Evolutionary conservation across 2,329 filamentous ascomycete genomes (phyloP).

Genomic region (Furcasterigmium furcatum): DNA sequence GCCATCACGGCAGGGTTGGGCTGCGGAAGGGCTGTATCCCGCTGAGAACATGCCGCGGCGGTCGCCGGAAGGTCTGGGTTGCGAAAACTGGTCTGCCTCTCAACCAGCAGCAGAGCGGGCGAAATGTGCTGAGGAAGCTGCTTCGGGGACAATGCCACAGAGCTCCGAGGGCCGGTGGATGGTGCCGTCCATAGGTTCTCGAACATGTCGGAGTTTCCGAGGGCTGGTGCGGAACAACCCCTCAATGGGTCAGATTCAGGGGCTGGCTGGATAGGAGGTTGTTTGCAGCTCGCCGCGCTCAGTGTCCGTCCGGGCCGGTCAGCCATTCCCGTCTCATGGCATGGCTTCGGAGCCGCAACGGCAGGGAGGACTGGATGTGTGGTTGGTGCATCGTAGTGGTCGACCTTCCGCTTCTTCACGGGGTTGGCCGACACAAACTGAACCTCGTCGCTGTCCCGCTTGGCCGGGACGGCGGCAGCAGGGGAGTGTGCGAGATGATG

Average conservation of each 20-base stretch:
- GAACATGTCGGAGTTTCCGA: conserved; percentile 27
- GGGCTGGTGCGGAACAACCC: conserved; percentile 27
- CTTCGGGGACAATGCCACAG: conserved; percentile 32
- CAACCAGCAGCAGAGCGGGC: not conserved
- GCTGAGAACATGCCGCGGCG: too few species aligned
- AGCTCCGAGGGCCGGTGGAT: conserved; percentile 15
- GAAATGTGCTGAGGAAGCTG: conserved; percentile 13
- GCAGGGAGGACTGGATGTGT: too few species aligned
- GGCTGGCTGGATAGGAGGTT: conserved; percentile 15
- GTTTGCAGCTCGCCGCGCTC: conserved; percentile 26
- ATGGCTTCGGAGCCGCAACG: too few species aligned
- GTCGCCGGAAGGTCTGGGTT: too few species aligned
- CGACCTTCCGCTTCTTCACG: conserved; percentile 29
- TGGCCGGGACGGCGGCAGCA: conserved; percentile 13
- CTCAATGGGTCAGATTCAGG: conserved; percentile 22
- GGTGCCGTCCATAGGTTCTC: conserved; percentile 10
- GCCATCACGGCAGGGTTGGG: too few species aligned
- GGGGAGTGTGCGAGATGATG: too few species aligned
- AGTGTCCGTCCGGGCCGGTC: too few species aligned
- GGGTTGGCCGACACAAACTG: conserved; percentile 40
- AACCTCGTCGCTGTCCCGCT: conserved; percentile 35
- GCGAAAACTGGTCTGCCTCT: too few species aligned
- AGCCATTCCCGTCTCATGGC: too few species aligned
- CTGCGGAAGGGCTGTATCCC: too few species aligned
- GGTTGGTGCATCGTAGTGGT: not conserved